phyloP scores from a whole-genome alignment of 169 alveolate genomes.

The Perkinsus marinus region DNA sequence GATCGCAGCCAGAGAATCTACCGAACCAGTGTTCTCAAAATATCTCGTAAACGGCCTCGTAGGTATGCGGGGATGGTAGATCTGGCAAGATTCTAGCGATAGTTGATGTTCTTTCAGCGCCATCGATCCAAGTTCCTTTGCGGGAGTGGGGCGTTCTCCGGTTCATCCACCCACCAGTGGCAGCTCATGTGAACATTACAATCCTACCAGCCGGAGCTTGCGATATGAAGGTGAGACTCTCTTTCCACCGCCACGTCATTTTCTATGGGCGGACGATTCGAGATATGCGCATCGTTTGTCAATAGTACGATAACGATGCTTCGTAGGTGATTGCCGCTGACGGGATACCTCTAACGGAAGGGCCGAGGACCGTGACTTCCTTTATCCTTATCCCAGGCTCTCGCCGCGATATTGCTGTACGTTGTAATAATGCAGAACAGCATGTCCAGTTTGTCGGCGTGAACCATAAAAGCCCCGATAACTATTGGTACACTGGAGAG shows the following conservation, averaged over 20 bases:
- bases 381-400: background rate
- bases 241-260: background rate
- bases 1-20: background rate
- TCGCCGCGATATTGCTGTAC: background rate
- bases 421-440: background rate
- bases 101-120: too few relatives aligned
- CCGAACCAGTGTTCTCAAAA: background rate
- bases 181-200: background rate
- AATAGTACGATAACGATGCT: too few relatives aligned
- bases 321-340: background rate
- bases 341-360: background rate
- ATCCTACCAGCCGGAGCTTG: background rate
- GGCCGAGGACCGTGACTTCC: background rate
- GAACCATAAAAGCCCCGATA: background rate
- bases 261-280: too few relatives aligned
- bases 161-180: background rate
- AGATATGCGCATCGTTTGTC: too few relatives aligned
- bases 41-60: background rate
- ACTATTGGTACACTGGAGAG: background rate
- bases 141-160: background rate
- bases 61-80: background rate
- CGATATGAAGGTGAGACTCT: background rate
- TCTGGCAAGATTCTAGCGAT: too few relatives aligned
- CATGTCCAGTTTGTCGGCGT: background rate
- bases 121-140: background rate